phyloP scores from a whole-genome alignment of 2,329 filamentous ascomycete genomes.

The Dryadomyces quercivorus region DNA sequence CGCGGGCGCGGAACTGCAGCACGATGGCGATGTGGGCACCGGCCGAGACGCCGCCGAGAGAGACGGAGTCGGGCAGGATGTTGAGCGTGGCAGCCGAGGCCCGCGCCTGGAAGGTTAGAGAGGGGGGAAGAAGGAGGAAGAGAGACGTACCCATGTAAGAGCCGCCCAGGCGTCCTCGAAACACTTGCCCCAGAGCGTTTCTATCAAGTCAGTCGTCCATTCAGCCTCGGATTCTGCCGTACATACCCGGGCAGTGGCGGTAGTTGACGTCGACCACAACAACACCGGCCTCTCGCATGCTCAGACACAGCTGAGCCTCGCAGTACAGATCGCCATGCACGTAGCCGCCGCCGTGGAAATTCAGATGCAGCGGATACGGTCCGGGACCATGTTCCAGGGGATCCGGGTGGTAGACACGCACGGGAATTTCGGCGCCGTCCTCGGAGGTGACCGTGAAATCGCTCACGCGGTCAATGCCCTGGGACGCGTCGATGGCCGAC shows the following conservation, averaged over 20 bases:
- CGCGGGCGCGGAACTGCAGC: slow-evolving; percentile 24
- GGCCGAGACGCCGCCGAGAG: slow-evolving; percentile 26
- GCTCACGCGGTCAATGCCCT: slow-evolving; percentile 5
- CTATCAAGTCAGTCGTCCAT: slow-evolving; percentile 6
- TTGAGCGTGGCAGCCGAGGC: slow-evolving; percentile 17
- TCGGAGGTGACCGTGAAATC: slow-evolving; percentile 3
- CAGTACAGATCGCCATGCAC: slow-evolving; percentile 21
- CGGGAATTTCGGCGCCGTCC: slow-evolving; percentile 5
- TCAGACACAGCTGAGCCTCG: slow-evolving; percentile 22
- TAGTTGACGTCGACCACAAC: slow-evolving; percentile 27
- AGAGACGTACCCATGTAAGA: slow-evolving; percentile 21
- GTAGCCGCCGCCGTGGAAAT: slow-evolving; percentile 22
- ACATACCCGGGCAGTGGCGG: slow-evolving; percentile 24
- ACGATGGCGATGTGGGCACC: slow-evolving; percentile 31
- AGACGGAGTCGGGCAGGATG: slow-evolving; percentile 21
- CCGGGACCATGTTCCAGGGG: slow-evolving; percentile 2
- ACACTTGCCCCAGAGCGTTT: slow-evolving; percentile 22
- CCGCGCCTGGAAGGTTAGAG: slow-evolving; percentile 13
- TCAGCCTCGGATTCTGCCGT: no score
- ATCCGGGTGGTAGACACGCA: slow-evolving; percentile 7
- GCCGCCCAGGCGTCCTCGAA: slow-evolving; percentile 25
- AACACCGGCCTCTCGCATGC: slow-evolving; percentile 22
- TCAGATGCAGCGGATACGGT: slow-evolving; percentile 10
- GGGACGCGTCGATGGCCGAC: slow-evolving; percentile 3
- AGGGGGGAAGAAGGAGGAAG: not conserved